A percentile compares a stretch with the other conserved stretches of the same genome.
phyloP scores from a whole-genome alignment of 495 filamentous ascomycete species.

The Cercophora newfieldiana region DNA sequence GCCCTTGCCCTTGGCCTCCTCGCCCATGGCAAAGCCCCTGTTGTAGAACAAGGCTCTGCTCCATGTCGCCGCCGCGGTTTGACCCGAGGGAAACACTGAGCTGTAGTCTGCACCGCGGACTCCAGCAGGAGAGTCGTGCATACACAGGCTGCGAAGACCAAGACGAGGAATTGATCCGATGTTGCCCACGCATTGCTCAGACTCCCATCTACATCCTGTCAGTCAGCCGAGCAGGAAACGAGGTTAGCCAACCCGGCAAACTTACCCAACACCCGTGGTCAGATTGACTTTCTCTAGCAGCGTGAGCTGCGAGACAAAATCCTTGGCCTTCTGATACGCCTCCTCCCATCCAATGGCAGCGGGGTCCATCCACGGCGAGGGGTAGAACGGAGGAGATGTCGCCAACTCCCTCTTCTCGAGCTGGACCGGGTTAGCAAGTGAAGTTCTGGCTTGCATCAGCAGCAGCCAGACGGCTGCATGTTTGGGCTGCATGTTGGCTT shows the following conservation, averaged over 20 bases:
- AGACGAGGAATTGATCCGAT: slow-evolving; percentile 69
- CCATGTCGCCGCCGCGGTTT: slow-evolving; percentile 79
- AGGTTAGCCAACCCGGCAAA: neutral
- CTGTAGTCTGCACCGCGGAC: slow-evolving; percentile 74
- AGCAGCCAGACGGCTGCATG: slow-evolving; percentile 24
- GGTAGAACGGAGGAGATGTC: slow-evolving; percentile 65
- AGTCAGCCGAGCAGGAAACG: slow-evolving; percentile 11
- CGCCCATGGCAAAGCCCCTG: slow-evolving; percentile 77
- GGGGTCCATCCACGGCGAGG: slow-evolving; percentile 77
- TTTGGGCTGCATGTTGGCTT: slow-evolving; percentile 27
- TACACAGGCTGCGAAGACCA: slow-evolving; percentile 76
- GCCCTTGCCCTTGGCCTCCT: slow-evolving; percentile 78
- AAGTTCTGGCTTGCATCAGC: slow-evolving; percentile 7
- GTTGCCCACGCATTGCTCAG: slow-evolving; percentile 80
- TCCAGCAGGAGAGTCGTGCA: slow-evolving; percentile 89
- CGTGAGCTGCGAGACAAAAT: slow-evolving; percentile 80
- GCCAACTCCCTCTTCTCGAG: slow-evolving; percentile 31
- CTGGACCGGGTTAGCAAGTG: slow-evolving; percentile 31
- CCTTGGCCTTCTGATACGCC: slow-evolving; percentile 73
- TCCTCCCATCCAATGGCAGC: slow-evolving; percentile 73
- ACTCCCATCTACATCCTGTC: slow-evolving; percentile 62
- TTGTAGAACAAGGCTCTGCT: slow-evolving; percentile 70
- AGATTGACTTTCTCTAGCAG: slow-evolving; percentile 90
- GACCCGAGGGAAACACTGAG: slow-evolving; percentile 78
- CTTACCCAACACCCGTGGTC: slow-evolving; percentile 80